Percentiles rank a stretch among this genome's conserved stretches.
These are phyloP conservation scores for Bipolaris sorokiniana DNA, from an alignment of 2,329 filamentous ascomycete species.

Conservation along the genomic window DNA sequence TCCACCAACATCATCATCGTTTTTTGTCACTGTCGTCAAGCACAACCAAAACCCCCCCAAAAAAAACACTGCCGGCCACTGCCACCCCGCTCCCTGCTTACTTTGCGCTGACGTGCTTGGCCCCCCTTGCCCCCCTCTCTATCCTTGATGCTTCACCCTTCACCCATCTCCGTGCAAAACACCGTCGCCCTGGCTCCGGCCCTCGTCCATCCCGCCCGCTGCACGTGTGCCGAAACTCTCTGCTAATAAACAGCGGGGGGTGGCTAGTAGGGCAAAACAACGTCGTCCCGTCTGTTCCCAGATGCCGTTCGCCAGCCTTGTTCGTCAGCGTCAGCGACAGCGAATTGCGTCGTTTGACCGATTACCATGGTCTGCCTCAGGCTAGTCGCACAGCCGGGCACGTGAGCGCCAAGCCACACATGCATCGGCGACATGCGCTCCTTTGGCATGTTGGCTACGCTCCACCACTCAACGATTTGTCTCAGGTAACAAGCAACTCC, in stretches of 20 bases:
- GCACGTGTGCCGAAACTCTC: no score
- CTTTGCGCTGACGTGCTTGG: no score
- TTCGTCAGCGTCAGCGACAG: slow-evolving; percentile 10
- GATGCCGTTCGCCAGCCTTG: neutral
- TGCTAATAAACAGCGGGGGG: no score
- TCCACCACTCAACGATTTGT: slow-evolving; percentile 38
- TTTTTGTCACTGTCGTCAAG: slow-evolving; percentile 14
- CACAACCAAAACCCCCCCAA: neutral
- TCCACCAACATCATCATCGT: no score
- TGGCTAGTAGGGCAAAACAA: no score
- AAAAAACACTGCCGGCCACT: no score
- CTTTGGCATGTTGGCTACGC: slow-evolving; percentile 31
- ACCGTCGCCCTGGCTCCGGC: no score
- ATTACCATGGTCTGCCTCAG: slow-evolving; percentile 21
- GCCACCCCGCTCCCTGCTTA: no score
- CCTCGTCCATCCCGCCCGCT: no score
- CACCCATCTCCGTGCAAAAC: no score
- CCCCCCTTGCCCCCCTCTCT: no score
- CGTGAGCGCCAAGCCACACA: slow-evolving; percentile 41
- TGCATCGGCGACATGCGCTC: slow-evolving; percentile 41
- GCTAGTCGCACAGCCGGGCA: slow-evolving; percentile 21
- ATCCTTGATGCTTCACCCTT: no score
- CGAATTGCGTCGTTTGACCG: slow-evolving; percentile 25
- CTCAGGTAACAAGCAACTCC: slow-evolving; percentile 36
- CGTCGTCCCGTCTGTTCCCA: neutral